Evolutionary conservation across 257 asterid genomes (phyloP), one percentile per base, ranked within the genome.

Genomic region (Scutellaria baicalensis): DNA sequence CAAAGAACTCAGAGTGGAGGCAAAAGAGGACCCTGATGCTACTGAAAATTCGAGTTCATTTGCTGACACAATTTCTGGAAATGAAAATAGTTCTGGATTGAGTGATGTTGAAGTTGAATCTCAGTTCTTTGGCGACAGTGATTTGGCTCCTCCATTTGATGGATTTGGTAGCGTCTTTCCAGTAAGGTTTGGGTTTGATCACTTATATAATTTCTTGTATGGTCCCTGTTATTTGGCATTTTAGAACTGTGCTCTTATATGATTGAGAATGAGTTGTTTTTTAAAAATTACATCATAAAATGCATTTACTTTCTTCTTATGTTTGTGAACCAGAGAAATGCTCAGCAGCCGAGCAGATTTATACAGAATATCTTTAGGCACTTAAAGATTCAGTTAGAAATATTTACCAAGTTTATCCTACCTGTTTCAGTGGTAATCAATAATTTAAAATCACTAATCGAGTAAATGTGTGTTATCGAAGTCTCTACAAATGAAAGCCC

Each of bases 61-160:
- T 68, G 94, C 80, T 18, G 79, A 83, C 82, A 80, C 93, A 38
- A 55, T 72, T 71, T 89, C 96, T 35, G 87, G 83, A 59, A 80
- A 86, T 49, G 95, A 81, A 78, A 81, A 83, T 68, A 76, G 64
- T 64, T 81, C 84, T 50, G 94, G 85, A 45, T 45, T 81, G 23
- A 92, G 95, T 82, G 97, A 89, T 63, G 95, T 87, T 43, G 97
- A 92, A 82, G 97, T 77, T 60, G 97, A 89, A 60, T 92, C 97
- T 10, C 84, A 80, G 58, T 86, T 81, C 68, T 78, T 78, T 66
- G 85, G 77, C n/a, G 89, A 81, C 36, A 66, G 72, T 83, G 82
- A 76, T 59, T 75, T 87, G 73, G 81, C 59, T 56, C 84, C 89
- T 71, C 71, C 90, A 0, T 86, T 82, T 72, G 90, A 87, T 78